These are phyloP conservation scores for Erysimum cheiri DNA, from an alignment of 441 rosid genomes.

Conservation along the genomic window DNA sequence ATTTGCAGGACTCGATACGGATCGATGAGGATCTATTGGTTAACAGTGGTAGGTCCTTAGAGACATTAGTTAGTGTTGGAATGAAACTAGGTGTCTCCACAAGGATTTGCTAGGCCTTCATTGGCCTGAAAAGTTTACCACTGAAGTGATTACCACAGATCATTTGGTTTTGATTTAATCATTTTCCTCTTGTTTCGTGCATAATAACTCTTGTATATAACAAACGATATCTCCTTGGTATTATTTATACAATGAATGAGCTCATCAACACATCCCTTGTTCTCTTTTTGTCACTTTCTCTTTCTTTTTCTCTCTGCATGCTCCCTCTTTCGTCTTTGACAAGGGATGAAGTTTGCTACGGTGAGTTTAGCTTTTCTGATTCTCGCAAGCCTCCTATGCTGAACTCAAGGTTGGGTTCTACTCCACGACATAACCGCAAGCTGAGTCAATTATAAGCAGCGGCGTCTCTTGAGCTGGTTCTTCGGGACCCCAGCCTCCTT, in stretches of 20 bases:
- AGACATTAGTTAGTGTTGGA: constrained; percentile 89
- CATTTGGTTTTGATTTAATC: constrained; percentile 7
- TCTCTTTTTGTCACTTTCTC: constrained; percentile 7
- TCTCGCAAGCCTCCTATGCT: neutral
- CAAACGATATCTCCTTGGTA: neutral
- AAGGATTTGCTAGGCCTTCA: constrained; percentile 32
- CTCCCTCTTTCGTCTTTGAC: neutral
- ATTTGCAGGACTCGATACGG: constrained; percentile 62
- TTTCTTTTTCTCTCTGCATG: neutral
- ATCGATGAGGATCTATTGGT: constrained; percentile 82
- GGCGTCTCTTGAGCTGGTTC: neutral
- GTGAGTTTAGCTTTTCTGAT: neutral
- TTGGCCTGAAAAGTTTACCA: neutral
- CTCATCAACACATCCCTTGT: constrained; percentile 5
- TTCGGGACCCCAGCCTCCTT: neutral
- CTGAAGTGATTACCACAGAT: neutral
- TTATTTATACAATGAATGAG: neutral
- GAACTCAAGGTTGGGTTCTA: neutral
- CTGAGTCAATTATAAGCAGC: neutral
- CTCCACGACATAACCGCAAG: neutral
- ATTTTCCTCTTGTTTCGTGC: constrained; percentile 15
- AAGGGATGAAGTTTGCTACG: neutral
- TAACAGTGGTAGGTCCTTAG: constrained; percentile 84
- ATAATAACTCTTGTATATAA: constrained; percentile 30
- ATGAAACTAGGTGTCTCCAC: constrained; percentile 77